These are phyloP conservation scores for Carpinus viminea DNA, from an alignment of 306 rosid genomes.

Conservation along the genomic window DNA sequence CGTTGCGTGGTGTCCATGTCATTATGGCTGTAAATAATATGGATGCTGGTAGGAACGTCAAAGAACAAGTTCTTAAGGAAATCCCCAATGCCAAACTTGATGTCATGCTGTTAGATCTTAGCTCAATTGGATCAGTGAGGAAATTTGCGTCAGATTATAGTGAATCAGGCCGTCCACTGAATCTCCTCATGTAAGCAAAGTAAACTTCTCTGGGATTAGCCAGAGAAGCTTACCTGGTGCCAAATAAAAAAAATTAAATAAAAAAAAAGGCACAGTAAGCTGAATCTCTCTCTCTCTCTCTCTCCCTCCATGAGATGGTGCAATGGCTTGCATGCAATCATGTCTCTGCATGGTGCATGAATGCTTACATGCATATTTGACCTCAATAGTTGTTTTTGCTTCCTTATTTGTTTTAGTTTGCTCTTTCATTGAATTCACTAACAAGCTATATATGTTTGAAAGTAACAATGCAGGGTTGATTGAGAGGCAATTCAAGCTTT, in stretches of 20 bases:
- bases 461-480: slow-evolving; percentile 87
- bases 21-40: slow-evolving; percentile 82
- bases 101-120: slow-evolving; percentile 72
- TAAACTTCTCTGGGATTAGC: neutral
- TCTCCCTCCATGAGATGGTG: neutral
- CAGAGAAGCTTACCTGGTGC: too few species aligned
- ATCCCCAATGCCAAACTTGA: slow-evolving; percentile 58
- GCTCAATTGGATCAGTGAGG: slow-evolving; percentile 71
- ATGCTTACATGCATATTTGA: neutral
- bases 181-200: slow-evolving; percentile 61
- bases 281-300: neutral
- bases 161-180: slow-evolving; percentile 66
- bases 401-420: neutral
- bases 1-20: slow-evolving; percentile 73
- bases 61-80: slow-evolving; percentile 48
- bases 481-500: slow-evolving; percentile 72
- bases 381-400: neutral
- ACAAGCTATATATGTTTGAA: neutral
- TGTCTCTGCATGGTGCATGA: neutral
- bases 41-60: slow-evolving; percentile 46
- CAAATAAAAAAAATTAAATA: too few species aligned
- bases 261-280: neutral
- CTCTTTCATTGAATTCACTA: neutral
- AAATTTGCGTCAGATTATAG: slow-evolving; percentile 63
- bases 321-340: neutral